phyloP scores from a whole-genome alignment of 2,329 filamentous ascomycete genomes.

The Calonectria pauciramosa region DNA sequence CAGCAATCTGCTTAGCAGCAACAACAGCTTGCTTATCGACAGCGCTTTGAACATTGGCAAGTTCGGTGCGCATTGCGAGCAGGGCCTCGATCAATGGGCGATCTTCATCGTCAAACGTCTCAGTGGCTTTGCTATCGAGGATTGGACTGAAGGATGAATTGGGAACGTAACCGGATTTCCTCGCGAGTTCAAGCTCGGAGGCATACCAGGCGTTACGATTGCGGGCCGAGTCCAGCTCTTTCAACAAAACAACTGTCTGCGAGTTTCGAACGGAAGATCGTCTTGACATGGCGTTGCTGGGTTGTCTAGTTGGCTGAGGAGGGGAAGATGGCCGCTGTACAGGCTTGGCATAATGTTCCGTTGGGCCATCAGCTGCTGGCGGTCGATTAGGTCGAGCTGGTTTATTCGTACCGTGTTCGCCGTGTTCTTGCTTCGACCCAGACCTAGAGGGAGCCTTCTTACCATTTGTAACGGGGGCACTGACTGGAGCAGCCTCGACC shows the following conservation, averaged over 20 bases:
- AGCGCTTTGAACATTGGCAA: slow-evolving; percentile 89
- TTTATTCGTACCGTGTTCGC: slow-evolving; percentile 46
- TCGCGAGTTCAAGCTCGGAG: slow-evolving; percentile 91
- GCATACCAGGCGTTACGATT: slow-evolving; percentile 97
- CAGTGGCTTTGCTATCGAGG: slow-evolving; percentile 81
- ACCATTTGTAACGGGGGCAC: slow-evolving; percentile 69
- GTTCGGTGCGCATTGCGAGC: slow-evolving; percentile 89
- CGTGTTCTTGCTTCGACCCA: slow-evolving; percentile 53
- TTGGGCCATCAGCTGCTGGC: slow-evolving; percentile 77
- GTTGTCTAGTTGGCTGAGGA: slow-evolving; percentile 69
- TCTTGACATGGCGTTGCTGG: slow-evolving; percentile 70
- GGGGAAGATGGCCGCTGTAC: slow-evolving; percentile 66
- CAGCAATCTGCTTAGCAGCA: slow-evolving; percentile 90
- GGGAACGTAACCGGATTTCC: slow-evolving; percentile 88
- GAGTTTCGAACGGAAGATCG: slow-evolving; percentile 72
- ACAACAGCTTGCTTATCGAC: slow-evolving; percentile 90
- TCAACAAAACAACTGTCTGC: slow-evolving; percentile 81
- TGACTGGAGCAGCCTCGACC: slow-evolving; percentile 70
- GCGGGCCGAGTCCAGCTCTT: slow-evolving; percentile 87
- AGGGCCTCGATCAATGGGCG: slow-evolving; percentile 93
- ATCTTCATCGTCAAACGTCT: slow-evolving; percentile 92
- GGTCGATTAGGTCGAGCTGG: slow-evolving; percentile 57
- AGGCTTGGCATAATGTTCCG: slow-evolving; percentile 65
- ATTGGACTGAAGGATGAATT: slow-evolving; percentile 78
- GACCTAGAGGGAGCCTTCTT: slow-evolving; percentile 40